A percentile compares a stretch with the other conserved stretches of the same genome.
Conservation (phyloP, 2,329 filamentous ascomycete species). For the Fusarium abutilonis region DNA sequence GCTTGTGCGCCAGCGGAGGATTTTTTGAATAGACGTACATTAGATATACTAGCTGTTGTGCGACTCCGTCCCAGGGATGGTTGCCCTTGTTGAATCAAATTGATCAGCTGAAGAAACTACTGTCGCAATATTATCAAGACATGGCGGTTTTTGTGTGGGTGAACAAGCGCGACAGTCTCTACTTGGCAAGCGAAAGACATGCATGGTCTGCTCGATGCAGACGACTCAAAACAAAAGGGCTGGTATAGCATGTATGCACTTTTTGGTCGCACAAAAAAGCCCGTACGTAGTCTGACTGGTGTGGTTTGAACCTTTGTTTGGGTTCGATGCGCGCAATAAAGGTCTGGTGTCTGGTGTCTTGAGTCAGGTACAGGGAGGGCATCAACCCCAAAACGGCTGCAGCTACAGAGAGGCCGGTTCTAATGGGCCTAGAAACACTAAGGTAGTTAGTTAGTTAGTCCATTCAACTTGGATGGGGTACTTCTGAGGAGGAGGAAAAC, state of each 20-base stretch:
- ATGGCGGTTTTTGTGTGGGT: constrained; percentile 10
- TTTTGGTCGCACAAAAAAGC: too few relatives aligned
- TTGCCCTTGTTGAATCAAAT: neutral
- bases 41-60: constrained; percentile 6
- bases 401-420: neutral
- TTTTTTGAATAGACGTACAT: constrained; percentile 9
- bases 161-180: constrained; percentile 21
- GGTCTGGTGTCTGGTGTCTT: constrained; percentile 17
- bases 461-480: neutral
- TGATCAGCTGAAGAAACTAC: neutral
- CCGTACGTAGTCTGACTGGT: too few relatives aligned
- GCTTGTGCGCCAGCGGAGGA: constrained; percentile 30
- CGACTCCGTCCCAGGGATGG: constrained; percentile 1
- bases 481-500: constrained; percentile 1
- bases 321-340: constrained; percentile 11
- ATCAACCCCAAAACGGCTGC: constrained; percentile 19
- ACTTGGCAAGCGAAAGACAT: constrained; percentile 13
- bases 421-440: constrained; percentile 4
- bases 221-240: too few relatives aligned
- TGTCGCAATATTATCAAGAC: constrained; percentile 14
- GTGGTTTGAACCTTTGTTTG: too few relatives aligned
- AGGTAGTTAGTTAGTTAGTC: neutral
- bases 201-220: too few relatives aligned
- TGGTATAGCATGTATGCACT: too few relatives aligned
- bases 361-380: constrained; percentile 26